These are phyloP conservation scores for Balansia obtecta DNA, from an alignment of 2,329 filamentous ascomycete species.

Conservation along the genomic window DNA sequence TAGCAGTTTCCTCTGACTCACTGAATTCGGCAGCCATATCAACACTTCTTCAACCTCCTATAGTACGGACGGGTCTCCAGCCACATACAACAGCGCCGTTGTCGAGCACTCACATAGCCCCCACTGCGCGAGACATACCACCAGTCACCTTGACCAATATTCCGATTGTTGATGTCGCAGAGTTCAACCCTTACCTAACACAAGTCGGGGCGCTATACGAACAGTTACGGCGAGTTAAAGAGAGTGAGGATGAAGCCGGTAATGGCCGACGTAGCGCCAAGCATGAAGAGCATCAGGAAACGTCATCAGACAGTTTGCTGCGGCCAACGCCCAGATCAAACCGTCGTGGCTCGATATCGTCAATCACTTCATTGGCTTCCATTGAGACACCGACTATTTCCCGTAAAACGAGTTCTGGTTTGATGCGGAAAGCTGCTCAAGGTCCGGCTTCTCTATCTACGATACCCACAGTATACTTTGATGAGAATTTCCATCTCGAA, in stretches of 20 bases:
- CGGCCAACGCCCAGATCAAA: slow-evolving; percentile 25
- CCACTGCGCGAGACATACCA: slow-evolving; percentile 80
- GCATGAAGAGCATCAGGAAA: slow-evolving; percentile 29
- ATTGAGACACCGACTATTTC: slow-evolving; percentile 31
- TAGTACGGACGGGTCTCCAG: slow-evolving; percentile 74
- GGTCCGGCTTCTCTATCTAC: slow-evolving; percentile 79
- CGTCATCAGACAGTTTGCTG: slow-evolving; percentile 31
- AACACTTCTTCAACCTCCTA: slow-evolving; percentile 81
- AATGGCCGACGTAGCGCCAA: slow-evolving; percentile 28
- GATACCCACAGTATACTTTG: slow-evolving; percentile 87
- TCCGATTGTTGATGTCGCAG: slow-evolving; percentile 61
- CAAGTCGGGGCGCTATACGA: slow-evolving; percentile 85
- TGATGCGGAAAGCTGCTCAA: slow-evolving; percentile 48
- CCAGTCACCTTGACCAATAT: slow-evolving; percentile 88
- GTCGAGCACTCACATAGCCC: slow-evolving; percentile 66
- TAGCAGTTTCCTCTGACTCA: background rate
- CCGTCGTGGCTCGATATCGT: slow-evolving; percentile 28
- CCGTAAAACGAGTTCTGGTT: slow-evolving; percentile 34
- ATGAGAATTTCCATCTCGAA: slow-evolving; percentile 87
- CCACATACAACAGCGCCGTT: slow-evolving; percentile 61
- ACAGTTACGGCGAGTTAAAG: slow-evolving; percentile 72
- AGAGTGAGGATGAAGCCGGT: slow-evolving; percentile 54
- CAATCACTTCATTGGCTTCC: slow-evolving; percentile 36
- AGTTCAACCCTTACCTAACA: slow-evolving; percentile 73
- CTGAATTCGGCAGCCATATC: slow-evolving; percentile 56